Evolutionary conservation across 495 filamentous ascomycete genomes (phyloP), one percentile per base, ranked within the genome.

Genomic region (Bacidia gigantensis): DNA sequence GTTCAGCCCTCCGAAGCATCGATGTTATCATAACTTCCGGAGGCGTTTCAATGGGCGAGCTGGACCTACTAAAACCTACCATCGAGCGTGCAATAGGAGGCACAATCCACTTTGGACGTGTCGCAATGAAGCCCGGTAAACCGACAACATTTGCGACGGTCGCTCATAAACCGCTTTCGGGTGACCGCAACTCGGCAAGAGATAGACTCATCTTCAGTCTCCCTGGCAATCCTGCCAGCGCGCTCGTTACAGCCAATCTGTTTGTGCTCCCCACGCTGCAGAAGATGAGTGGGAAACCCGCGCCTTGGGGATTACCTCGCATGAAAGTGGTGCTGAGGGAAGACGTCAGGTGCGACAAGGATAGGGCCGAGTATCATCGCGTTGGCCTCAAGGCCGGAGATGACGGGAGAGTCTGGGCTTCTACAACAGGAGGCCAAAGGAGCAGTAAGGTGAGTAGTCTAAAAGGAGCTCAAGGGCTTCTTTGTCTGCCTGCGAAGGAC

Each of bases 121-220:
- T 97, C 3, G 77, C 82, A 24, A 97, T 99, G 92, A 97, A 97
- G 69, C 92, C 92, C 0, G 92, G 92, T 18, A 97, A 96, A 64
- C 92, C 92, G 2, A 95, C 89, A 10, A 97, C 93, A 2, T 99
- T 97, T 59, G 92, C 93, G 3, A 96, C 88, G 0, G 74, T 97
- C 2, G 81, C 85, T 2, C 69, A 75, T 62, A 79, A 78, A 49
- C 55, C 62, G 60, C 42, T 53, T 65, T 23, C 39, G 7, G 75
- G 76, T 24, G 71, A 71, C 17, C 72, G 80, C 53, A 65, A 74
- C 46, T 67, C 62, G 10, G 25, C 20, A 2, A 50, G 32, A 12
- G 25, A 38, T 21, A 87, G 84, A 63, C 75, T 84, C 45, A 79
- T 97, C 52, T 97, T 97, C 73, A 86, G 87, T 1, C 72, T 99